Evolutionary conservation across 176 grass and related monocot genomes (phyloP).

Genomic region (Elaeis guineensis): DNA sequence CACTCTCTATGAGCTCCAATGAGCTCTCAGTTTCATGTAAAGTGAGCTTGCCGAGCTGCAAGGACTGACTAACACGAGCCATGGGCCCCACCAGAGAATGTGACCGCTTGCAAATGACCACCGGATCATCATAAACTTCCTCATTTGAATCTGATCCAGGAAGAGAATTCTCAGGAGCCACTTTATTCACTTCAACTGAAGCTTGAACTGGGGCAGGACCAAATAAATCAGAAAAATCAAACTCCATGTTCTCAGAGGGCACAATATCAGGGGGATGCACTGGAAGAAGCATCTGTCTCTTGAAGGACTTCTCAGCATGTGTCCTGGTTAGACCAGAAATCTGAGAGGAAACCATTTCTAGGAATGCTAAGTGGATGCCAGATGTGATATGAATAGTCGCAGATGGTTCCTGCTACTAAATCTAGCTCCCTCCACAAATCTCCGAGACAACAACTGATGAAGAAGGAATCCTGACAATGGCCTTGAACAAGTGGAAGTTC

Average conservation of each 20-base stretch:
- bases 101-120: conserved; percentile 75
- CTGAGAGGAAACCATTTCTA: conserved; percentile 79
- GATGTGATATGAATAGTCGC: background rate
- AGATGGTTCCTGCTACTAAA: conserved; percentile 40
- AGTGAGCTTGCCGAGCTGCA: conserved; percentile 66
- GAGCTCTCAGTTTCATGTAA: conserved; percentile 53
- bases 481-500: conserved; percentile 97
- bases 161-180: conserved; percentile 43
- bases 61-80: conserved; percentile 59
- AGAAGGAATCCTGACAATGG: conserved; percentile 86
- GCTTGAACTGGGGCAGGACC: conserved; percentile 60
- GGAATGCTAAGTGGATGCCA: conserved; percentile 17
- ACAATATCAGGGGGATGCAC: conserved; percentile 62
- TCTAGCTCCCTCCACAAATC: conserved; percentile 37
- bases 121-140: conserved; percentile 67
- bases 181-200: conserved; percentile 31
- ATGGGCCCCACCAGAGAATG: conserved; percentile 92
- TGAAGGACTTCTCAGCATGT: conserved; percentile 38
- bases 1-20: conserved; percentile 54
- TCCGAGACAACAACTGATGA: conserved; percentile 59
- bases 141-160: conserved; percentile 39
- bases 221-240: conserved; percentile 95
- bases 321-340: conserved; percentile 34
- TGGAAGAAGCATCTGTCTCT: conserved; percentile 71
- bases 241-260: conserved; percentile 69